Evolutionary conservation across 1,139 yeast species (phyloP).

Genomic region (Sporopachydermia cereana): DNA sequence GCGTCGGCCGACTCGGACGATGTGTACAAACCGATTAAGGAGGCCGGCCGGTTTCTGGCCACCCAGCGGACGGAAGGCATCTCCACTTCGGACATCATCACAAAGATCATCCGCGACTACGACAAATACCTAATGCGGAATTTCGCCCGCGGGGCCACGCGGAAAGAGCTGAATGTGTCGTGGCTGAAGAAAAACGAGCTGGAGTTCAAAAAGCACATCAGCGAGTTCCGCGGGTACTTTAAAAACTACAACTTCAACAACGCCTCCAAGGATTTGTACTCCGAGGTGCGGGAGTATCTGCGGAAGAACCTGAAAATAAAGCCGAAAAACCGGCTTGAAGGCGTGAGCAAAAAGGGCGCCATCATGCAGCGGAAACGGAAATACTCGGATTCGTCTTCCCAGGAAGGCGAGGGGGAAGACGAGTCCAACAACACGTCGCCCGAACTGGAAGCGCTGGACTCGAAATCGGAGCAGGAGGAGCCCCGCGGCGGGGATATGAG

Average conservation of each 20-base stretch:
- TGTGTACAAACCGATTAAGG: constrained; percentile 85
- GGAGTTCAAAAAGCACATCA: constrained; percentile 82
- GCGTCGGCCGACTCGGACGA: constrained; percentile 82
- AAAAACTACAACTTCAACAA: constrained; percentile 64
- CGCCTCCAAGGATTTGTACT: constrained; percentile 70
- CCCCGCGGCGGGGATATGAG: neutral
- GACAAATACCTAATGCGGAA: constrained; percentile 94
- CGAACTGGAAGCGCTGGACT: neutral
- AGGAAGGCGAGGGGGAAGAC: neutral
- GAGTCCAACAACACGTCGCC: neutral
- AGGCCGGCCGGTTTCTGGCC: constrained; percentile 78
- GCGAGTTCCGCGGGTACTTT: constrained; percentile 77
- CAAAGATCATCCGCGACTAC: constrained; percentile 88
- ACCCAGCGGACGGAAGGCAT: constrained; percentile 97
- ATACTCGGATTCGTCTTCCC: neutral
- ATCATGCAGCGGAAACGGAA: neutral
- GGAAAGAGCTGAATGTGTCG: constrained; percentile 90
- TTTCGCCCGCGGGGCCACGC: constrained; percentile 93
- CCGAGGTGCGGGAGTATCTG: constrained; percentile 70
- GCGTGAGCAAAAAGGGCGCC: constrained; percentile 5
- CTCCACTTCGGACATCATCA: constrained; percentile 90
- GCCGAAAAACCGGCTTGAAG: constrained; percentile 12
- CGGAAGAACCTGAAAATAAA: constrained; percentile 33
- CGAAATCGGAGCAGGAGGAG: neutral
- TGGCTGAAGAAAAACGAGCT: constrained; percentile 96